Conservation (phyloP, 225 moss, liverwort and hornwort species). For the Sphagnum contortum region DNA sequence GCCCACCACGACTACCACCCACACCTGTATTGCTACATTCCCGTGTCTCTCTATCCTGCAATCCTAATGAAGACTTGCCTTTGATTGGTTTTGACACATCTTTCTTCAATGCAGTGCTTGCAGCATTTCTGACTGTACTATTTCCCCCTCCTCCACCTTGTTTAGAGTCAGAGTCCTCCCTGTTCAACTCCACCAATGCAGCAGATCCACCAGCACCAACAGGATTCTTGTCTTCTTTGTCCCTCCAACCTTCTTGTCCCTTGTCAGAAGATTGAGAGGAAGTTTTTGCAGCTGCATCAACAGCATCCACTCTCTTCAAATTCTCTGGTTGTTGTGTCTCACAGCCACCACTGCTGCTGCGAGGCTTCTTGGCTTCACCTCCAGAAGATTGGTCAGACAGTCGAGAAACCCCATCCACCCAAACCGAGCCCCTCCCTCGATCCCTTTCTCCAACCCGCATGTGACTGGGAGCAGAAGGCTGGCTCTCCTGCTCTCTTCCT, state of each 20-base stretch:
- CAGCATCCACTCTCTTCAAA: conserved; percentile 28
- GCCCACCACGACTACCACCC: conserved; percentile 1
- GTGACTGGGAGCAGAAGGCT: conserved; percentile 27
- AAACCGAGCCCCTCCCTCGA: conserved; percentile 41
- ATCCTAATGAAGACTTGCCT: conserved; percentile 17
- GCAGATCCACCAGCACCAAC: conserved; percentile 16
- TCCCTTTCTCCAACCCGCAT: conserved; percentile 34
- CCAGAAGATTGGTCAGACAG: conserved; percentile 26
- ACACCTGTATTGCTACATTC: conserved; percentile 20
- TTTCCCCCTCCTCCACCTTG: conserved; percentile 16
- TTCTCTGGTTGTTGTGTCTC: conserved; percentile 16
- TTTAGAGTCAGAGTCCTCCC: conserved; percentile 11
- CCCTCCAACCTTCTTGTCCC: conserved; percentile 13
- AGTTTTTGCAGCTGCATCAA: conserved; percentile 19
- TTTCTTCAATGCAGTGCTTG: conserved; percentile 20
- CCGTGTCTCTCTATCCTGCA: conserved; percentile 17
- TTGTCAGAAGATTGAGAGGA: conserved; percentile 21
- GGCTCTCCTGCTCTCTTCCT: conserved; percentile 29
- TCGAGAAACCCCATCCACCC: conserved; percentile 37
- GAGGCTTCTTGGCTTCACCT: conserved; percentile 16
- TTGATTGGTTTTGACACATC: conserved; percentile 18
- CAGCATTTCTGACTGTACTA: conserved; percentile 4
- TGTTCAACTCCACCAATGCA: background rate
- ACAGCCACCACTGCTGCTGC: conserved; percentile 20
- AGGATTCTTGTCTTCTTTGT: conserved; percentile 19